Evolutionary conservation across 257 asterid genomes (phyloP).

Genomic region (Solanum microdontum): DNA sequence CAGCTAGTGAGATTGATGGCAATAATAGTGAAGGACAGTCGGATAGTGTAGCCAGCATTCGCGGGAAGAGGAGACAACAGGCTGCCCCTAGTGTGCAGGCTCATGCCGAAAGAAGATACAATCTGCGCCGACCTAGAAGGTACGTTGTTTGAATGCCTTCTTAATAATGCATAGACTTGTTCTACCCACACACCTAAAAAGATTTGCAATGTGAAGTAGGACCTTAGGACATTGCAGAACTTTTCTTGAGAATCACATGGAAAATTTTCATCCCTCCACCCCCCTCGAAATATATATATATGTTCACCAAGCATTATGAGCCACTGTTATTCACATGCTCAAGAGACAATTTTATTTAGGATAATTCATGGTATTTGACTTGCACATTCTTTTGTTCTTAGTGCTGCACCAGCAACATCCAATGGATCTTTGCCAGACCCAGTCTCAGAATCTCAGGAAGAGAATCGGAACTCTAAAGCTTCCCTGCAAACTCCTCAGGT

Average conservation of each 20-base stretch:
- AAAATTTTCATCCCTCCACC: neutral
- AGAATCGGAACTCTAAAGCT: constrained; percentile 20
- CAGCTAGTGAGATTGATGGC: constrained; percentile 42
- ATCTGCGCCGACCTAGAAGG: constrained; percentile 70
- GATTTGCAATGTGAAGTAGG: neutral
- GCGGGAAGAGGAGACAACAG: constrained; percentile 61
- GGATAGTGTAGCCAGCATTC: constrained; percentile 47
- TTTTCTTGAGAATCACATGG: neutral
- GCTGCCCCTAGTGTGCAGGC: constrained; percentile 33
- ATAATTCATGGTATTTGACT: neutral
- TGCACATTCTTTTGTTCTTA: constrained; percentile 18
- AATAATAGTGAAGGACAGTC: constrained; percentile 55
- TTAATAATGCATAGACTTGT: neutral
- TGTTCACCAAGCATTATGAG: neutral
- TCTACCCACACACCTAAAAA: neutral
- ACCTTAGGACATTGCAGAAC: neutral
- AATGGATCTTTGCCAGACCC: constrained; percentile 44
- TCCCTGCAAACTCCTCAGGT: constrained; percentile 12
- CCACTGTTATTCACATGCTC: neutral
- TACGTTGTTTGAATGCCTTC: constrained; percentile 16
- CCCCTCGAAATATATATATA: neutral
- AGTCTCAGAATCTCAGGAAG: constrained; percentile 16
- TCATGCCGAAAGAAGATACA: constrained; percentile 63
- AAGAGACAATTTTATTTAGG: neutral
- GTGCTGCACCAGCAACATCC: constrained; percentile 39